Percentiles rank a stretch among this genome's conserved stretches.
Evolutionary conservation across 768 basidiomycete species (phyloP).

Genomic region (Suillus alpinus): DNA sequence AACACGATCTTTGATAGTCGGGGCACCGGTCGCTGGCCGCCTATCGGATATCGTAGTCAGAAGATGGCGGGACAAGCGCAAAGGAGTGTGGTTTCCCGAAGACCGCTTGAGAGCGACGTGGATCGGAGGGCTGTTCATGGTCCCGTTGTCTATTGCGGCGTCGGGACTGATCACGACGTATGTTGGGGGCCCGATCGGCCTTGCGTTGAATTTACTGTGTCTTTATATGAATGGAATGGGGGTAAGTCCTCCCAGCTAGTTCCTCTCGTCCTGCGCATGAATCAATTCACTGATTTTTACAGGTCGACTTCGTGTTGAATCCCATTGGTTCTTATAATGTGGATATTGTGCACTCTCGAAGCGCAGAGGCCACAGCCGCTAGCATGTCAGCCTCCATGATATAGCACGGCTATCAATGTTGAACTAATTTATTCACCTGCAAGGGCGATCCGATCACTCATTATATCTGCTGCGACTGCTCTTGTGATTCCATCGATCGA

Average conservation of each 20-base stretch:
- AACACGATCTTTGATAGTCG: conserved; percentile 36
- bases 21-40: conserved; percentile 56
- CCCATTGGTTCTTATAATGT: conserved; percentile 57
- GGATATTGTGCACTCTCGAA: conserved; percentile 57
- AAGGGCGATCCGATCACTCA: conserved; percentile 47
- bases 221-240: conserved; percentile 66
- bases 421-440: not conserved
- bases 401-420: not conserved
- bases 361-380: conserved; percentile 64
- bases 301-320: conserved; percentile 58
- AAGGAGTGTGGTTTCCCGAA: conserved; percentile 64
- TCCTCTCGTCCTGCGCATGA: not conserved
- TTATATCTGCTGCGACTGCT: conserved; percentile 34
- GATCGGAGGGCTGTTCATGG: conserved; percentile 43
- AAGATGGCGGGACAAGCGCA: conserved; percentile 45
- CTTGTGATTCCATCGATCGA: conserved; percentile 52
- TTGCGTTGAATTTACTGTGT: conserved; percentile 49
- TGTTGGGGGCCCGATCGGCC: conserved; percentile 47
- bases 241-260: conserved; percentile 33
- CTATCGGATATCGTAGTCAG: conserved; percentile 56
- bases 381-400: conserved; percentile 38
- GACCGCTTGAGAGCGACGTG: conserved; percentile 59
- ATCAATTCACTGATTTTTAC: not conserved
- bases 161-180: conserved; percentile 52
- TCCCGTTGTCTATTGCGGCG: conserved; percentile 49